A percentile compares a stretch with the other conserved stretches of the same genome.
phyloP scores from a whole-genome alignment of 1,284 basidiomycete genomes.

The Irpex lacteus region DNA sequence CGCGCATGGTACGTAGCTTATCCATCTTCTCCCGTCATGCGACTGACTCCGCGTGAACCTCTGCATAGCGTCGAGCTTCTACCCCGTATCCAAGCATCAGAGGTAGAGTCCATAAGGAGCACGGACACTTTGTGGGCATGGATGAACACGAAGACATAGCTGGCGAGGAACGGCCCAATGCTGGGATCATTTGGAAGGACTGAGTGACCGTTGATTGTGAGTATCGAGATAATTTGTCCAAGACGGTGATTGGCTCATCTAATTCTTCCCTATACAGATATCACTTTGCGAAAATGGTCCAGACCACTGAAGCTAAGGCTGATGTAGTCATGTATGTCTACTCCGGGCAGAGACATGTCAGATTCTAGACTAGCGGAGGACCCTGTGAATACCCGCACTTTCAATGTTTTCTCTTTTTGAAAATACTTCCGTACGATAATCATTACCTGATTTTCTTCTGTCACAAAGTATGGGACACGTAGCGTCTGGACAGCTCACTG shows the following conservation, averaged over 20 bases:
- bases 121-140: neutral
- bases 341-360: no score
- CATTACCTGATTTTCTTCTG: no score
- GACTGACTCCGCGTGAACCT: neutral
- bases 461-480: no score
- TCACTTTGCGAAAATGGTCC: no score
- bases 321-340: no score
- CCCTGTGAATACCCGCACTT: no score
- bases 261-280: no score
- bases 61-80: neutral
- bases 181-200: neutral
- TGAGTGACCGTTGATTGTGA: neutral
- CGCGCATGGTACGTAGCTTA: neutral
- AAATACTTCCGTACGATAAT: no score
- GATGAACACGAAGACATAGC: neutral
- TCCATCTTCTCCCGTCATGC: neutral
- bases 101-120: neutral
- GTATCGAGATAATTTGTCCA: neutral
- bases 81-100: neutral
- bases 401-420: no score
- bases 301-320: no score
- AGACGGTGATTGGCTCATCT: neutral
- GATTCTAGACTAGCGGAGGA: no score
- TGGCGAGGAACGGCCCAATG: neutral
- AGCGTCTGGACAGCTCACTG: no score